Evolutionary conservation across 2,329 filamentous ascomycete genomes (phyloP).

Genomic region (Aplosporella prunicola): DNA sequence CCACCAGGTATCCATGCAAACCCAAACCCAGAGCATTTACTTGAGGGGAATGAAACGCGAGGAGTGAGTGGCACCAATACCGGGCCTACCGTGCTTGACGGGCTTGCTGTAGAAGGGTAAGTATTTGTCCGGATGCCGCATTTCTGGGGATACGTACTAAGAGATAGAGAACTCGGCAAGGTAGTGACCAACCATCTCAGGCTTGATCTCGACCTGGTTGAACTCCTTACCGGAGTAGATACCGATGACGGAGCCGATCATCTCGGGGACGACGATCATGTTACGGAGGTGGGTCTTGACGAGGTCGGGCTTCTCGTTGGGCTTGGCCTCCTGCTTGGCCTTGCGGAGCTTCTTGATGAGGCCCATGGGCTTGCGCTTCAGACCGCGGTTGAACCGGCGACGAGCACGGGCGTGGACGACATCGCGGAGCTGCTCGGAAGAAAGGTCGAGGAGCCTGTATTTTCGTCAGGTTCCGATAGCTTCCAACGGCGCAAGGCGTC

Average conservation of each 20-base stretch:
- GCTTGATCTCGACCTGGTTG: constrained; percentile 99
- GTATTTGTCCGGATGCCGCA: not conserved
- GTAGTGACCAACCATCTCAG: constrained; percentile 99
- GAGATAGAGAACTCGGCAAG: constrained; percentile 99
- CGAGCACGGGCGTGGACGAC: constrained; percentile 98
- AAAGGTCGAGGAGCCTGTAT: constrained; percentile 90
- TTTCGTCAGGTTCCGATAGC: constrained; percentile 16
- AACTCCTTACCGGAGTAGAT: constrained; percentile 99
- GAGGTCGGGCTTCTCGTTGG: constrained; percentile 99
- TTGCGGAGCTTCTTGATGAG: constrained; percentile 99
- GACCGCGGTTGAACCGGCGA: constrained; percentile 97
- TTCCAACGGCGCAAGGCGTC: constrained; percentile 14
- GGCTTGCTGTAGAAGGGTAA: constrained; percentile 67
- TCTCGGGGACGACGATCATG: constrained; percentile 99
- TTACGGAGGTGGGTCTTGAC: constrained; percentile 99
- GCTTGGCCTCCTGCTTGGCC: constrained; percentile 96
- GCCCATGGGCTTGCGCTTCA: constrained; percentile 99
- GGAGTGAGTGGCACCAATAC: constrained; percentile 99
- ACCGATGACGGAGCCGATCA: constrained; percentile 97
- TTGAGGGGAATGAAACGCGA: constrained; percentile 99
- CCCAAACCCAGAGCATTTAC: constrained; percentile 47
- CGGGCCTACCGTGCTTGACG: constrained; percentile 99
- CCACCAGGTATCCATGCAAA: constrained; percentile 31
- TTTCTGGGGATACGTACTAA: constrained; percentile 62
- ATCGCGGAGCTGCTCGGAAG: constrained; percentile 97